phyloP scores from a whole-genome alignment of 2,329 filamentous ascomycete species.

The Dothistroma septosporum region DNA sequence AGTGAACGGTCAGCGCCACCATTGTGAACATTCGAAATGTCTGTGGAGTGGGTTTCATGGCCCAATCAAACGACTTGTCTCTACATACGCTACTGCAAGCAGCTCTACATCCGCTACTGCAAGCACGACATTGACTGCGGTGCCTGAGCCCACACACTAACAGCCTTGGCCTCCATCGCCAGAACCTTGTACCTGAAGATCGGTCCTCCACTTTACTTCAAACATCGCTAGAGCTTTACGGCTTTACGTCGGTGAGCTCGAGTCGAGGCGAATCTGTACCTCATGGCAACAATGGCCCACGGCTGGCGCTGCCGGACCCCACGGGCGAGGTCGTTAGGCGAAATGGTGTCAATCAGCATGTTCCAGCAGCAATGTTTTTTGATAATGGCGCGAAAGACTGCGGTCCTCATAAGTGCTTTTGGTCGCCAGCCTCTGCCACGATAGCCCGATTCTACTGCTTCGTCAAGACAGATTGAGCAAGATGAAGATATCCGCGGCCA shows the following conservation, averaged over 20 bases:
- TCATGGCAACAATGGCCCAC: neutral
- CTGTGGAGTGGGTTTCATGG: neutral
- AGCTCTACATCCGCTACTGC: neutral
- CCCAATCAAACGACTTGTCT: neutral
- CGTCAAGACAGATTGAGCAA: neutral
- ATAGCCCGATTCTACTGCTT: neutral
- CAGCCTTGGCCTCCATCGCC: slow-evolving; percentile 1
- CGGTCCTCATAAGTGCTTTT: slow-evolving; percentile 1
- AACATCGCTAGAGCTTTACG: neutral
- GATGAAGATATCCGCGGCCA: slow-evolving; percentile 14
- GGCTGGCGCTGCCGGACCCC: neutral
- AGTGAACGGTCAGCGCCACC: neutral
- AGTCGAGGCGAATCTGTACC: neutral
- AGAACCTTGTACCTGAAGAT: neutral
- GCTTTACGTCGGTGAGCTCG: slow-evolving; percentile 4
- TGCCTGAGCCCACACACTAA: neutral
- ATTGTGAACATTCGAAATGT: neutral
- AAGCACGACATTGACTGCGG: neutral
- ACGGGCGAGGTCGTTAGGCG: neutral
- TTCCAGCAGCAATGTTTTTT: neutral
- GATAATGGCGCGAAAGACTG: neutral
- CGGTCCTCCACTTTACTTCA: neutral
- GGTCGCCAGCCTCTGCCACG: neutral
- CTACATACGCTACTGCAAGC: neutral
- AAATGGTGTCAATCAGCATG: neutral